A percentile compares a stretch with the other conserved stretches of the same genome.
These are phyloP conservation scores for Pseudogymnoascus pannorum DNA, from an alignment of 2,329 filamentous ascomycete genomes.

Conservation along the genomic window DNA sequence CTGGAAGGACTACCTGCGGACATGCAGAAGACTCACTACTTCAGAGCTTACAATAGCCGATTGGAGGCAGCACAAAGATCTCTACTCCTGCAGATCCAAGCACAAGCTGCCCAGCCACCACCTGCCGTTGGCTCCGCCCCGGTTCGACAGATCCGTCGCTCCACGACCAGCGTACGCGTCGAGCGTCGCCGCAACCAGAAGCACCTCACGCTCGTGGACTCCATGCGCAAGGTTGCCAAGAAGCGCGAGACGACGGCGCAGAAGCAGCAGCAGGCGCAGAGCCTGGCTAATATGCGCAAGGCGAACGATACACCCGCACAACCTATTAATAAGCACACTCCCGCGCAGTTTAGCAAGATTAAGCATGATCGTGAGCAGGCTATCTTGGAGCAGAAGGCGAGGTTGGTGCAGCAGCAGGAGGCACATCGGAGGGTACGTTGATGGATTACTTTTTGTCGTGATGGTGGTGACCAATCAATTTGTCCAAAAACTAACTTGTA, in stretches of 20 bases:
- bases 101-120: conserved; percentile 25
- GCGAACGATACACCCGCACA: conserved; percentile 59
- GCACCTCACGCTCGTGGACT: conserved; percentile 82
- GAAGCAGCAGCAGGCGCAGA: conserved; percentile 77
- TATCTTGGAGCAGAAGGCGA: conserved; percentile 51
- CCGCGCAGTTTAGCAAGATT: conserved; percentile 82
- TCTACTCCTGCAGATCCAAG: conserved; percentile 32
- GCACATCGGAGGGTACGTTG: conserved; percentile 46
- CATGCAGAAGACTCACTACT: conserved; percentile 93
- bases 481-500: not conserved
- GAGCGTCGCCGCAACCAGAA: conserved; percentile 81
- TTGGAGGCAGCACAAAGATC: conserved; percentile 53
- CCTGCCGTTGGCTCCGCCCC: conserved; percentile 39
- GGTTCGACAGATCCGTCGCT: conserved; percentile 50
- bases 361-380: conserved; percentile 79
- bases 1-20: conserved; percentile 85
- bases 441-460: conserved; percentile 16
- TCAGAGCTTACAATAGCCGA: conserved; percentile 61
- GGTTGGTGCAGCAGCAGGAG: conserved; percentile 33
- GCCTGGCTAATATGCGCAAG: conserved; percentile 75
- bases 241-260: conserved; percentile 80
- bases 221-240: conserved; percentile 91
- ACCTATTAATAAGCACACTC: conserved; percentile 54
- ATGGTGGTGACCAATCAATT: conserved; percentile 23
- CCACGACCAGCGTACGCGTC: conserved; percentile 74